Percentiles rank a stretch among this genome's conserved stretches.
These are phyloP conservation scores for Coniosporium apollinis DNA, from an alignment of 495 filamentous ascomycete genomes.

Conservation along the genomic window DNA sequence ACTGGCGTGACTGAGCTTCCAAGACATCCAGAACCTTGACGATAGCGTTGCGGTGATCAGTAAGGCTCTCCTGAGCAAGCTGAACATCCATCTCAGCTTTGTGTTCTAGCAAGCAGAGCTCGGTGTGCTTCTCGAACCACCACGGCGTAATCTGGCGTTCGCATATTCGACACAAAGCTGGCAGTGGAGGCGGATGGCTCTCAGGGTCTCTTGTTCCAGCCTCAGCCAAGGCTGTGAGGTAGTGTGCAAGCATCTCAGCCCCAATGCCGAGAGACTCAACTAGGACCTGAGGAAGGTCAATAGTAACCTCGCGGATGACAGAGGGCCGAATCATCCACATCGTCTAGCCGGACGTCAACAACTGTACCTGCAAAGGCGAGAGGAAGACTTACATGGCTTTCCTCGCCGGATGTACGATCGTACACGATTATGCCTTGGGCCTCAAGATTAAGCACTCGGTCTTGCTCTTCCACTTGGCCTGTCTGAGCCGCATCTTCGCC, in stretches of 20 bases:
- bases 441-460: slow-evolving; percentile 56
- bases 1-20: slow-evolving; percentile 60
- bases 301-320: slow-evolving; percentile 75
- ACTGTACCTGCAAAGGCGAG: not conserved
- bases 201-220: slow-evolving; percentile 64
- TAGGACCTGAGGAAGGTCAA: slow-evolving; percentile 78
- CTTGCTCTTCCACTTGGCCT: slow-evolving; percentile 1
- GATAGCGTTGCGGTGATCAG: slow-evolving; percentile 90
- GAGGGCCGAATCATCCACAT: slow-evolving; percentile 99
- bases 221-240: slow-evolving; percentile 79
- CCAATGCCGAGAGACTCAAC: slow-evolving; percentile 90
- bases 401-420: slow-evolving; percentile 67
- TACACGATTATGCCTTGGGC: slow-evolving; percentile 97
- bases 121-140: slow-evolving; percentile 99
- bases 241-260: slow-evolving; percentile 84
- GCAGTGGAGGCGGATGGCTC: slow-evolving; percentile 69
- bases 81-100: slow-evolving; percentile 95
- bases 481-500: slow-evolving; percentile 9
- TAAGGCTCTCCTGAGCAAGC: slow-evolving; percentile 77
- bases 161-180: slow-evolving; percentile 90
- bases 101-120: slow-evolving; percentile 89
- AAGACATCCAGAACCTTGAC: slow-evolving; percentile 87
- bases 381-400: slow-evolving; percentile 62
- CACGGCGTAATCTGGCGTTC: slow-evolving; percentile 95
- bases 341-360: slow-evolving; percentile 37